Evolutionary conservation across 208 protist genomes (phyloP).

Genomic region (Herpetomonas samuelpessoai): DNA sequence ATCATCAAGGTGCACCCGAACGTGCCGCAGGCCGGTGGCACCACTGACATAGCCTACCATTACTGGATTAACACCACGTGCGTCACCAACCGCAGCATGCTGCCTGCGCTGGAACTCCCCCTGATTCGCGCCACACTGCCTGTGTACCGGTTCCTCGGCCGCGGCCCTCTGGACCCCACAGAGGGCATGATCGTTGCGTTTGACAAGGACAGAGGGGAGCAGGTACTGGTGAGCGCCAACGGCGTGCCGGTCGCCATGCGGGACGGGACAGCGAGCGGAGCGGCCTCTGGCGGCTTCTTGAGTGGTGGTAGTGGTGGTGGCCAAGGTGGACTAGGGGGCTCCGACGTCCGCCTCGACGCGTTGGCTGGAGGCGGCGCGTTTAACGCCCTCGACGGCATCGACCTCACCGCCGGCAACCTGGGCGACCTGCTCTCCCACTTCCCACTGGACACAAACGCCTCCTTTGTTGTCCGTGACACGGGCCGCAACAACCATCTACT

Average conservation of each 20-base stretch:
- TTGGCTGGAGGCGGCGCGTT: not conserved
- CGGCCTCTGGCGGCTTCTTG: not conserved
- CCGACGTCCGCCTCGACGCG: no score
- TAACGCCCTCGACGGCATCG: slow-evolving; percentile 9
- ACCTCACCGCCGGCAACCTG: slow-evolving; percentile 6
- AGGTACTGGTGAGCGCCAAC: slow-evolving; percentile 71
- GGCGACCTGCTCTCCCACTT: slow-evolving; percentile 27
- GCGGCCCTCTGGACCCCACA: slow-evolving; percentile 31
- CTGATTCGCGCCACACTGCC: slow-evolving; percentile 68
- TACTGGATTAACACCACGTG: slow-evolving; percentile 89
- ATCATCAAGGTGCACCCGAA: slow-evolving; percentile 72
- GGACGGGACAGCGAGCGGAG: not conserved
- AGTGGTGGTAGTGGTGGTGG: slow-evolving; percentile 1
- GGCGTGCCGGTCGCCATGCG: slow-evolving; percentile 67
- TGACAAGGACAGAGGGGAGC: slow-evolving; percentile 72
- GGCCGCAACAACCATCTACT: slow-evolving; percentile 20
- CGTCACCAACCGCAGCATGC: slow-evolving; percentile 74
- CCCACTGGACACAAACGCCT: slow-evolving; percentile 48
- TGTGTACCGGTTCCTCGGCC: slow-evolving; percentile 66
- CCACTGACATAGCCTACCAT: slow-evolving; percentile 69
- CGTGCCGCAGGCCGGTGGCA: slow-evolving; percentile 45
- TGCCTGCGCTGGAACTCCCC: slow-evolving; percentile 72
- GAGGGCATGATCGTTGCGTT: slow-evolving; percentile 77
- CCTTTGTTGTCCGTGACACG: slow-evolving; percentile 49
- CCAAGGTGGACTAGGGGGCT: not conserved